Conservation (phyloP, 202 grass and related monocot species). For the Thinopyrum obtusiflorum region DNA sequence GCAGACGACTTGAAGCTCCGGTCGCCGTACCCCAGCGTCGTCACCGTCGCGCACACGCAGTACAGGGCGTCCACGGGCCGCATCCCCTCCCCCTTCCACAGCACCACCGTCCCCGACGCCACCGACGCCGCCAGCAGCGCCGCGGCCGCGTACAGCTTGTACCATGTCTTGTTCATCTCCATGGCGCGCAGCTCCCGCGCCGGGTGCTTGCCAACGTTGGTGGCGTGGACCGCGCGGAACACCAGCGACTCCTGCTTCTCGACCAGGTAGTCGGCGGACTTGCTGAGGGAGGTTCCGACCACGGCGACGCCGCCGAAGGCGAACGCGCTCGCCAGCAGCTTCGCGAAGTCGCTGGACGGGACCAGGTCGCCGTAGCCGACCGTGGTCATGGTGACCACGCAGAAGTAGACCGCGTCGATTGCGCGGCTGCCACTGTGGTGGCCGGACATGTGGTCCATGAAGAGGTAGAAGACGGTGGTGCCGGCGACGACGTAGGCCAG, state of each 20-base stretch:
- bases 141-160: conserved; percentile 74
- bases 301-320: conserved; percentile 55
- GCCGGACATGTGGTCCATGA: conserved; percentile 58
- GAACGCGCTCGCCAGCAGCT: conserved; percentile 70
- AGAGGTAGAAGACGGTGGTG: conserved; percentile 55
- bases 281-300: conserved; percentile 54
- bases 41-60: conserved; percentile 77
- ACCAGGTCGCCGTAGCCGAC: conserved; percentile 84
- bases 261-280: conserved; percentile 72
- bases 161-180: conserved; percentile 56
- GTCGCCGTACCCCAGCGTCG: conserved; percentile 77
- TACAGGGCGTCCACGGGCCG: conserved; percentile 62
- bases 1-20: conserved; percentile 45
- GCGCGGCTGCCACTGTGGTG: conserved; percentile 31
- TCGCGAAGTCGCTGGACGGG: conserved; percentile 43
- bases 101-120: conserved; percentile 35
- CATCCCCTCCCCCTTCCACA: conserved; percentile 62
- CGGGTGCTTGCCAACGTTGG: not conserved
- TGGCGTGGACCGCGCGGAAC: conserved; percentile 35
- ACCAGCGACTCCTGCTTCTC: conserved; percentile 81
- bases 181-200: conserved; percentile 37
- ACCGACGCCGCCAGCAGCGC: conserved; percentile 33
- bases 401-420: conserved; percentile 74
- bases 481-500: conserved; percentile 54
- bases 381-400: conserved; percentile 86